These are phyloP conservation scores for Pseudogymnoascus sp. DNA, from an alignment of 2,329 filamentous ascomycete genomes.

Conservation along the genomic window DNA sequence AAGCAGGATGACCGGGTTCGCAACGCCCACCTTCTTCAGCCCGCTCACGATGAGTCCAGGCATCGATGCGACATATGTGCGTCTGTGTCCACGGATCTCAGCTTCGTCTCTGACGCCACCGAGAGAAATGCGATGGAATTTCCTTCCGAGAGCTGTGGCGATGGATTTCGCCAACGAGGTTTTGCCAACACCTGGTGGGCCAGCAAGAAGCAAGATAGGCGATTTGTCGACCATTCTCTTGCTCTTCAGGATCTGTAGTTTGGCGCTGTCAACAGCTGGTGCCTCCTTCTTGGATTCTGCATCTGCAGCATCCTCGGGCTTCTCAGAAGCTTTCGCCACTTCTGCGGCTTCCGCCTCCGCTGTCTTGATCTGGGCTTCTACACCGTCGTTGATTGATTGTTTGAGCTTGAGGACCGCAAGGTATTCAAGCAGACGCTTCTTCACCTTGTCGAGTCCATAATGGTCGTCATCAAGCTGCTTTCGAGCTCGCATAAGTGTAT, in stretches of 20 bases:
- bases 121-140: constrained; percentile 94
- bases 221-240: constrained; percentile 91
- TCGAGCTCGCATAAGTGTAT: constrained; percentile 70
- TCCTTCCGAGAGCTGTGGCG: constrained; percentile 81
- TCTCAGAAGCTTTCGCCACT: constrained; percentile 15
- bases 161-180: constrained; percentile 91
- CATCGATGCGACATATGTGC: constrained; percentile 99
- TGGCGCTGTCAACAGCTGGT: constrained; percentile 44
- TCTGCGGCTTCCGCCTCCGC: constrained; percentile 40
- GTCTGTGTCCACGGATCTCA: constrained; percentile 87
- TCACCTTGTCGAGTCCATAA: constrained; percentile 93
- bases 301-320: constrained; percentile 30
- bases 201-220: constrained; percentile 86
- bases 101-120: constrained; percentile 94
- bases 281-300: constrained; percentile 27
- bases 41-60: constrained; percentile 90
- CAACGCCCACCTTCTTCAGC: constrained; percentile 87
- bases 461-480: constrained; percentile 94
- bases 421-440: constrained; percentile 92
- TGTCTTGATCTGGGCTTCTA: constrained; percentile 69
- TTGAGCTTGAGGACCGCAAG: constrained; percentile 93
- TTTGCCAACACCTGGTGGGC: constrained; percentile 91
- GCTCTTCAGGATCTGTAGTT: constrained; percentile 67
- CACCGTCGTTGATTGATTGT: constrained; percentile 76
- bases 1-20: constrained; percentile 89